phyloP scores from a whole-genome alignment of 2,329 filamentous ascomycete species.

The Arthroderma uncinatum region DNA sequence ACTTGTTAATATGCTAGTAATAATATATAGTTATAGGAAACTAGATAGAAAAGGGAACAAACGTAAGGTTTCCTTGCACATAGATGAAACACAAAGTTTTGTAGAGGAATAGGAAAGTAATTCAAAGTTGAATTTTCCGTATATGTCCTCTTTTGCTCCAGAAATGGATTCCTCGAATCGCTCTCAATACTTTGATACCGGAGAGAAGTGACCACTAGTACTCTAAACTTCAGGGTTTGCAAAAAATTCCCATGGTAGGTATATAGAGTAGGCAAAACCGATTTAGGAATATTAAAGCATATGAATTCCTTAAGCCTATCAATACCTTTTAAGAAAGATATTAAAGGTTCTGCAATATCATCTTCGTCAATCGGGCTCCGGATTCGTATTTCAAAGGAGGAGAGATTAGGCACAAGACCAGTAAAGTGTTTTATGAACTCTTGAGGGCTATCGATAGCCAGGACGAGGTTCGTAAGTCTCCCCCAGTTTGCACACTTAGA shows the following conservation, averaged over 20 bases:
- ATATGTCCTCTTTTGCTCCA: not conserved
- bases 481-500: constrained; percentile 5
- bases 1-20: not conserved
- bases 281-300: constrained; percentile 2
- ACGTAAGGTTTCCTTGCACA: not conserved
- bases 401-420: not conserved
- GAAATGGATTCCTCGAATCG: constrained; percentile 1
- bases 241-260: constrained; percentile 2
- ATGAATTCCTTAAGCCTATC: not conserved
- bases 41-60: not conserved
- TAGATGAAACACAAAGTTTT: constrained; percentile 1
- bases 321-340: not conserved
- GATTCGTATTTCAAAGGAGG: constrained; percentile 4
- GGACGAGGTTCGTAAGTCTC: not conserved
- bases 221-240: constrained; percentile 1
- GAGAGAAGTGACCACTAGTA: not conserved
- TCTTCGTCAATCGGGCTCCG: not conserved
- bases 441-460: constrained; percentile 5
- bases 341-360: not conserved
- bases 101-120: not conserved
- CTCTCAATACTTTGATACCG: not conserved
- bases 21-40: not conserved
- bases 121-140: not conserved
- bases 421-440: constrained; percentile 2
- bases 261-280: not conserved